Evolutionary conservation across 345 rosid species (phyloP).

Genomic region (Hevea brasiliensis): DNA sequence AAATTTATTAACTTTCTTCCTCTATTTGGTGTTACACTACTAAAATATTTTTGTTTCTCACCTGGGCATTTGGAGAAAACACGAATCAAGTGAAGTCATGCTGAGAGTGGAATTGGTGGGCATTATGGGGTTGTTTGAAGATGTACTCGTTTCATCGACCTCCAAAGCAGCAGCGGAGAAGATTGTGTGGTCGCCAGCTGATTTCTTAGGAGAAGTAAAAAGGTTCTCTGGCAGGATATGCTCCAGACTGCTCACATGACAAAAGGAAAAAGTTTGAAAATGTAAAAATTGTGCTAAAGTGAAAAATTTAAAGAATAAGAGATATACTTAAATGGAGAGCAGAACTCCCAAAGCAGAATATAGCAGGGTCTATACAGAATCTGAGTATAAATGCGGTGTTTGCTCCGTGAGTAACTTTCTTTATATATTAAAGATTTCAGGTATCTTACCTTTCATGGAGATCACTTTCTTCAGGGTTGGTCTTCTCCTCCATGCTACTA

Average conservation of each 20-base stretch:
- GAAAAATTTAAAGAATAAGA: conserved; percentile 1
- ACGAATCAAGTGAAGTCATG: conserved; percentile 36
- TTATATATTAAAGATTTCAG: background rate
- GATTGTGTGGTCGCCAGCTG: conserved; percentile 32
- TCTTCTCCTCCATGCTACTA: conserved; percentile 35
- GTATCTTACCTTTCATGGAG: conserved; percentile 46
- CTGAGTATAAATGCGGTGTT: conserved; percentile 10
- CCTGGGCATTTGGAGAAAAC: conserved; percentile 27
- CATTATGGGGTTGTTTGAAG: conserved; percentile 33
- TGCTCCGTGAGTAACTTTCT: conserved; percentile 16
- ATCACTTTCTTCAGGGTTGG: conserved; percentile 41
- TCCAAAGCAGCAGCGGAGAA: conserved; percentile 27
- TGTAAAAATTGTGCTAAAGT: too few relatives aligned
- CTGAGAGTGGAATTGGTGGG: conserved; percentile 34
- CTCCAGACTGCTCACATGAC: conserved; percentile 49
- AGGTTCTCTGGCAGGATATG: conserved; percentile 59
- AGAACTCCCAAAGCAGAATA: background rate
- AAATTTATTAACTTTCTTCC: background rate
- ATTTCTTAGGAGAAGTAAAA: conserved; percentile 59
- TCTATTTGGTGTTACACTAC: background rate
- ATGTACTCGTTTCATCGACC: conserved; percentile 33
- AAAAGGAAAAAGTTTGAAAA: background rate
- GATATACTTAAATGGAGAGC: conserved; percentile 9
- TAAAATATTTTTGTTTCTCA: background rate
- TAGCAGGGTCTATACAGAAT: background rate